Evolutionary conservation across 371 early-diverging fungal genomes (phyloP), one percentile per base, ranked within the genome.

Genomic region (Mucor lusitanicus): DNA sequence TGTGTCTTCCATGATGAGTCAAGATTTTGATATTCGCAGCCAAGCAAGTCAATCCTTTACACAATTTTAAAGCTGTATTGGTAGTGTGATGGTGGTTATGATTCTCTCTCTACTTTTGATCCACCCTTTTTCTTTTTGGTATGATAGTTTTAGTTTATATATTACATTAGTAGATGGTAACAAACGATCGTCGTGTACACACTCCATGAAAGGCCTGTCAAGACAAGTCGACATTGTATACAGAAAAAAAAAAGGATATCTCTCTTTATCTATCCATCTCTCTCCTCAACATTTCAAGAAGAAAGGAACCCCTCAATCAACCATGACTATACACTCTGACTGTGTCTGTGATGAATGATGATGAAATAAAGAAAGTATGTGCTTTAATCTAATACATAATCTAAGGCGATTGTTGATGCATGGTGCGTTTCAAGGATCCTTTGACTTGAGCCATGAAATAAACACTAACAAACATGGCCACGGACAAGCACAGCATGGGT

Each of bases 11-110:
- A 73, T 82, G 78, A 71, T 80, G 61, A 79, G 77, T 58, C 82
- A 82, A 75, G 82, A 82, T 67, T 82, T 82, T 67, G 82, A 82
- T 70, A 67, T 82, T 61, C 74, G 80, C 27, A 82, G 82, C 44
- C 82, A 82, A 68, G 78, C 80, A 37, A 82, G 82, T 62, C 82
- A 82, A 63, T 74, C 79, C 6, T 82, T 75, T 40, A 82, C 82
- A 33, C 82, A 82, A 58, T 81, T 73, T 68, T 79, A 77, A 69
- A 48, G 48, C 50, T 50, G 50, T 50, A 50, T 50, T 50, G 50
- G 50, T 50, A 50, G 33, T 7, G 33, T 33, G 33, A 8, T 33
- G 33, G 33, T 30, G 30, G 30, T 30, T 6, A 8, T 33, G 33
- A 6, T 33, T 33, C n/a, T 48, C 50, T 50, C 50, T 12, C 50